phyloP scores from a whole-genome alignment of 2,329 filamentous ascomycete genomes.

The Botrytis medusae region DNA sequence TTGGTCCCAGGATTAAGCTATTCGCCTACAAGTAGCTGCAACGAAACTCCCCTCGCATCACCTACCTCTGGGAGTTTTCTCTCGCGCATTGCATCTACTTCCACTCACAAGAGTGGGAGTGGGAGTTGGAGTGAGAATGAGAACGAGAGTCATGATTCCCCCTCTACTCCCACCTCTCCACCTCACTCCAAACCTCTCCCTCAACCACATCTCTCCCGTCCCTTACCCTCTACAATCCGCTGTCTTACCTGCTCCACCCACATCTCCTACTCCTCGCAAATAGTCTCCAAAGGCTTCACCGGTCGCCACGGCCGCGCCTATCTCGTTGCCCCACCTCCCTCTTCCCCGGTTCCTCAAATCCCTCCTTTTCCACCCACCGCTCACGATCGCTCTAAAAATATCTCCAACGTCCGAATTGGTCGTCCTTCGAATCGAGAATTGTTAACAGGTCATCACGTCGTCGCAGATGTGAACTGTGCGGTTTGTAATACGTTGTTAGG shows the following conservation, averaged over 20 bases:
- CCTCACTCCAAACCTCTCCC: background rate
- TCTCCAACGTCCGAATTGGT: conserved; percentile 58
- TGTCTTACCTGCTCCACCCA: conserved; percentile 60
- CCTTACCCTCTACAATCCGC: conserved; percentile 55
- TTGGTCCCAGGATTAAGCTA: conserved; percentile 41
- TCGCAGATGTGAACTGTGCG: conserved; percentile 61
- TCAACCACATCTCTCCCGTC: conserved; percentile 42
- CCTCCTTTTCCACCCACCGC: conserved; percentile 22
- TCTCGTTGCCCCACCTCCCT: conserved; percentile 49
- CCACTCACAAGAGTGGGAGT: background rate
- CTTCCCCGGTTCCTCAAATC: conserved; percentile 17
- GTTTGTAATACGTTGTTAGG: conserved; percentile 58
- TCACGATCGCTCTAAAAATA: conserved; percentile 28
- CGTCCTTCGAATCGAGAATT: conserved; percentile 56
- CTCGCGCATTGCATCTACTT: background rate
- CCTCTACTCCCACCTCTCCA: background rate
- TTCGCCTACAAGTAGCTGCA: conserved; percentile 40
- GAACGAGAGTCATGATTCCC: background rate
- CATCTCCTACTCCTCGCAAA: conserved; percentile 59
- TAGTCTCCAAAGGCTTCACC: conserved; percentile 65
- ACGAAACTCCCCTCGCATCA: conserved; percentile 30
- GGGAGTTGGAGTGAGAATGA: background rate
- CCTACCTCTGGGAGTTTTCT: conserved; percentile 17
- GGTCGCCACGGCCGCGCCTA: conserved; percentile 65
- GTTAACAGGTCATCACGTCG: conserved; percentile 62